Base-by-base conservation (phyloP, 2,329 filamentous ascomycete species). In the Exophiala calicioides region DNA sequence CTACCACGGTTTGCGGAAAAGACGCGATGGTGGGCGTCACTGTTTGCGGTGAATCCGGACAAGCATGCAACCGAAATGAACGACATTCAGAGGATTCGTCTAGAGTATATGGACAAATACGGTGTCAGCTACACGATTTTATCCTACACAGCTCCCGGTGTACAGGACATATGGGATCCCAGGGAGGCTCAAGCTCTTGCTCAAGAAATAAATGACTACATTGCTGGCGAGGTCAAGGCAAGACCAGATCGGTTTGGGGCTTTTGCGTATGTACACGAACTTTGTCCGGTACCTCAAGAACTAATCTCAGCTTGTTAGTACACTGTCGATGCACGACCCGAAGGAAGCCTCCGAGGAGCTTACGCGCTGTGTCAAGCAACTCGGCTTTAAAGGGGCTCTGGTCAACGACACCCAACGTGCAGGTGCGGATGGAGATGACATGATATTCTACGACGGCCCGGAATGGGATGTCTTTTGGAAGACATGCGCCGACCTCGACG, bases 391-490 rank as follows among this genome's bases (percentile, higher is more conserved):
- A 50, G 81, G 82, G 2, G 79, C 74, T 3, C 65, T 85, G 4
- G 72, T 85, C 35, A 82, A 82, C 58, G 79, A 84, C 59, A 79
- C 74, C 2, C 82, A 85, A 59, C 75, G 77, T 21, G 72, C 78
- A 12, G 80, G 79, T 3, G 1, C 35, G n/a, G 77, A 82, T 47
- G 80, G 80, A 29, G 78, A 82, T 44, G 74, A 75, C 18, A 77
- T 81, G 69, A 68, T 84, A 60, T 85, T 84, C 66, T 85, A 84
- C 65, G 82, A 85, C 58, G 68, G 73, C 6, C 71, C 75, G 0
- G 73, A 78, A 50, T 86, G 76, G 72, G 79, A 82, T 54, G 62
- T 74, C 16, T 62, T 62, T 39, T 62, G 60, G 60, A 33, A 35
- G 15, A 56, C 51, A 1, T 50, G 50, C 12, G 54, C 49, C 2